phyloP scores from a whole-genome alignment of 2,329 filamentous ascomycete species.

The Arthrobotrys sphaeroides region DNA sequence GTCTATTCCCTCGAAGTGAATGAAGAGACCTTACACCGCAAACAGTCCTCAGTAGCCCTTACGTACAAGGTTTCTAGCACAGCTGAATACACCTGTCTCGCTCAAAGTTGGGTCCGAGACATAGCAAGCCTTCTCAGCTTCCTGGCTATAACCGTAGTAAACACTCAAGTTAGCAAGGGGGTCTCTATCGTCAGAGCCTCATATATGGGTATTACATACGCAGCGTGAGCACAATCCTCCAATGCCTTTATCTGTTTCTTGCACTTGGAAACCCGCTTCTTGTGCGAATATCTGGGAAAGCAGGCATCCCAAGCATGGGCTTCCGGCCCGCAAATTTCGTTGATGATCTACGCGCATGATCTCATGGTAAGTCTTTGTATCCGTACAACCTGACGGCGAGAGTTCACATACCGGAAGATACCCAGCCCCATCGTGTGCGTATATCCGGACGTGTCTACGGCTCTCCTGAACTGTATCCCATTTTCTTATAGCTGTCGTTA shows the following conservation, averaged over 20 bases:
- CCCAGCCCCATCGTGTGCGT: conserved; percentile 28
- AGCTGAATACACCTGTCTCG: conserved; percentile 18
- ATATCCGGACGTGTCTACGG: conserved; percentile 31
- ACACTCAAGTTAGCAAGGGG: neutral
- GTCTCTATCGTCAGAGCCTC: neutral
- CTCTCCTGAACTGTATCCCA: conserved; percentile 32
- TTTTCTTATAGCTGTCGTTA: conserved; percentile 47
- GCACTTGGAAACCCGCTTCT: conserved; percentile 42
- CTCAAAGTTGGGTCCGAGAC: conserved; percentile 31
- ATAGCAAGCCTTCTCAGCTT: conserved; percentile 39
- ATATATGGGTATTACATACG: conserved; percentile 19
- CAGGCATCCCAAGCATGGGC: conserved; percentile 40
- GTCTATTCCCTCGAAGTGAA: too few species aligned
- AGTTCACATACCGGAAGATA: conserved; percentile 18
- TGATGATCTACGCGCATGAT: conserved; percentile 22
- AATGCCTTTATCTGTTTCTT: conserved; percentile 34
- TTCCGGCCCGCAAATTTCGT: conserved; percentile 33
- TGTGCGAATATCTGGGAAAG: conserved; percentile 47
- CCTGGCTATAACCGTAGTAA: conserved; percentile 18
- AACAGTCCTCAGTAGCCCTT: neutral
- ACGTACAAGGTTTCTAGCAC: conserved; percentile 26
- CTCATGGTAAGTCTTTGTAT: neutral
- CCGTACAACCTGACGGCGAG: neutral
- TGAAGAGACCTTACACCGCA: too few species aligned
- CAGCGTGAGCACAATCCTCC: conserved; percentile 40